These are phyloP conservation scores for Trichophyton simii DNA, from an alignment of 2,329 filamentous ascomycete genomes.

Conservation along the genomic window DNA sequence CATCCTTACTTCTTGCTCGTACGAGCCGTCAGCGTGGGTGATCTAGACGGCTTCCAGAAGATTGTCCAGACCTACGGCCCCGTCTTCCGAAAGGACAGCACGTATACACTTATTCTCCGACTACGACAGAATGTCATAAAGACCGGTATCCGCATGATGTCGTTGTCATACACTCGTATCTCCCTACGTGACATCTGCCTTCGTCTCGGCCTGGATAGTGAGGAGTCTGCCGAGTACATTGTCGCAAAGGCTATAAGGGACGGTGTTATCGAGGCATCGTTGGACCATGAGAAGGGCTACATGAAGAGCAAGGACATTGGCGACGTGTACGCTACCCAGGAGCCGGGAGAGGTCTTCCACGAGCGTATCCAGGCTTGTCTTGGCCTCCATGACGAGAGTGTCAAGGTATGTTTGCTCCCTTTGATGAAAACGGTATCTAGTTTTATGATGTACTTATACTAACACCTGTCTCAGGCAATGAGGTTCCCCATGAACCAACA, in stretches of 20 bases:
- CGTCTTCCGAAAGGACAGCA: constrained; percentile 83
- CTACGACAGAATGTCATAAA: constrained; percentile 98
- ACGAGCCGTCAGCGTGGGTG: constrained; percentile 89
- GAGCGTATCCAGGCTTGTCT: constrained; percentile 89
- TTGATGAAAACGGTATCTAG: background rate
- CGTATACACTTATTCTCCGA: constrained; percentile 88
- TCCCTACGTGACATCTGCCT: constrained; percentile 96
- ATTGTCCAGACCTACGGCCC: constrained; percentile 69
- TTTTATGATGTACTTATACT: constrained; percentile 12
- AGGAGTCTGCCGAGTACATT: constrained; percentile 98
- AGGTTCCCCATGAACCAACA: constrained; percentile 99
- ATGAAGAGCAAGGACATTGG: constrained; percentile 98
- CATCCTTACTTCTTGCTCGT: constrained; percentile 90
- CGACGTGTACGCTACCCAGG: constrained; percentile 89
- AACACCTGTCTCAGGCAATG: constrained; percentile 58
- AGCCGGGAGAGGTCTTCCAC: constrained; percentile 95
- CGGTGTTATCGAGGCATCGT: constrained; percentile 86
- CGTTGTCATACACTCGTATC: constrained; percentile 91
- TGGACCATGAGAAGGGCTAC: constrained; percentile 88
- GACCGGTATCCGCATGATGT: constrained; percentile 98
- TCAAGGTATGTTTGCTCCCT: constrained; percentile 57
- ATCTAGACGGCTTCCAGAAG: constrained; percentile 83
- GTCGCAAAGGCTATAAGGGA: constrained; percentile 97
- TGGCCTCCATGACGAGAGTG: constrained; percentile 87
- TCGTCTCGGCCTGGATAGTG: constrained; percentile 79